Evolutionary conservation across 2,329 filamentous ascomycete genomes (phyloP).

Genomic region (Penicillium sp.): DNA sequence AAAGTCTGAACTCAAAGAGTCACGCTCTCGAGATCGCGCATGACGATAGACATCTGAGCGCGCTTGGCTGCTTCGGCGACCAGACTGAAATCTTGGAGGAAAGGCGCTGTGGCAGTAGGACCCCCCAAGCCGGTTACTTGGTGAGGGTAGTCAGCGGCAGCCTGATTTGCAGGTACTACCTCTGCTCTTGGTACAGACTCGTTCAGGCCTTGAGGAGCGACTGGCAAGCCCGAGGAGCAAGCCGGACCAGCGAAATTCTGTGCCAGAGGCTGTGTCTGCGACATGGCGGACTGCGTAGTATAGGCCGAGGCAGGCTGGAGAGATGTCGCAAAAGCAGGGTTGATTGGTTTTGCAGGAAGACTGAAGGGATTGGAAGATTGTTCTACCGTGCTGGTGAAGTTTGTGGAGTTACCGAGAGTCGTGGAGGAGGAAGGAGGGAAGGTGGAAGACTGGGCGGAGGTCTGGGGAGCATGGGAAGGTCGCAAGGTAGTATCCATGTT

Average conservation of each 20-base stretch:
- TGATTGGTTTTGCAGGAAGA: conserved; percentile 16
- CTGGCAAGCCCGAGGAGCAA: conserved; percentile 11
- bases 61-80: conserved; percentile 91
- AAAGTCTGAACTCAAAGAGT: conserved; percentile 33
- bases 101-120: conserved; percentile 57
- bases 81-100: conserved; percentile 80
- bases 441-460: conserved; percentile 18
- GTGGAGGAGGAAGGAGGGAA: conserved; percentile 19
- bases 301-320: conserved; percentile 20
- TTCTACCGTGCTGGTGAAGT: conserved; percentile 12
- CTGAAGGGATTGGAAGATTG: conserved; percentile 20
- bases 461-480: conserved; percentile 23
- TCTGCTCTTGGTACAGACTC: conserved; percentile 18
- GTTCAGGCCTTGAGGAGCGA: conserved; percentile 18
- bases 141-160: conserved; percentile 30
- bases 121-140: conserved; percentile 35
- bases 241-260: conserved; percentile 24
- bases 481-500: conserved; percentile 26
- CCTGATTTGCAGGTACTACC: conserved; percentile 13
- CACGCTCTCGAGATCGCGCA: conserved; percentile 72
- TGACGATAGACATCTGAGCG: conserved; percentile 85
- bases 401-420: conserved; percentile 16
- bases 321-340: conserved; percentile 22
- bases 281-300: conserved; percentile 20
- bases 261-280: conserved; percentile 23